Conservation (phyloP, 257 asterid species). For the Nicotiana tabacum region DNA sequence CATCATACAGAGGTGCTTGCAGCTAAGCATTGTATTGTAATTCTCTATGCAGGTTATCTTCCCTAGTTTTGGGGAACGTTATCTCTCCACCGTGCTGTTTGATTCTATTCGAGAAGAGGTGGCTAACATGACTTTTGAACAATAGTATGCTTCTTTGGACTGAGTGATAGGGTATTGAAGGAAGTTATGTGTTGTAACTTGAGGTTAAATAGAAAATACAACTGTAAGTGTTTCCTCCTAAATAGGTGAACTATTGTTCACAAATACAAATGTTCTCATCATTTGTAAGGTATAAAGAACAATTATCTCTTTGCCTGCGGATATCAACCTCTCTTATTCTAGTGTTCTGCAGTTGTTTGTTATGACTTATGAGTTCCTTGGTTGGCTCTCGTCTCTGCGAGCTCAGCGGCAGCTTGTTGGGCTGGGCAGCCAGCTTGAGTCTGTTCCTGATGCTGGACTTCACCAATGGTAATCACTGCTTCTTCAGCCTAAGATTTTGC, state of each 20-base stretch:
- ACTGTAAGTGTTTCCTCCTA: not conserved
- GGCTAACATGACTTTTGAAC: conserved; percentile 32
- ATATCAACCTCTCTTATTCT: not conserved
- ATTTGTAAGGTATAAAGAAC: not conserved
- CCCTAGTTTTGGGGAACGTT: conserved; percentile 59
- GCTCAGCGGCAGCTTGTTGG: too few species aligned
- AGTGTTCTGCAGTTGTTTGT: not conserved
- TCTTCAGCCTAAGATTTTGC: not conserved
- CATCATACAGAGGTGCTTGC: not conserved
- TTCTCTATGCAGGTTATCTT: conserved; percentile 34
- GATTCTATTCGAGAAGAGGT: conserved; percentile 44
- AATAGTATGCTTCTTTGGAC: conserved; percentile 3
- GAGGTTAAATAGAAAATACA: not conserved
- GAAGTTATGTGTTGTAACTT: not conserved
- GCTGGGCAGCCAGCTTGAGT: too few species aligned
- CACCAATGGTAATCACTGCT: too few species aligned
- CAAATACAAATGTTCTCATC: not conserved
- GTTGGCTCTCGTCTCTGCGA: too few species aligned
- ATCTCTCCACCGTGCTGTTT: conserved; percentile 49
- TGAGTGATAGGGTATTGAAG: not conserved
- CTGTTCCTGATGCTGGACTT: too few species aligned
- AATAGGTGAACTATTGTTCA: not conserved
- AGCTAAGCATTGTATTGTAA: not conserved
- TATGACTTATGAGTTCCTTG: too few species aligned
- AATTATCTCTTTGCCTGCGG: not conserved